Base-by-base conservation (phyloP, 805 yeast genomes). In the Nakazawaea siamensis region DNA sequence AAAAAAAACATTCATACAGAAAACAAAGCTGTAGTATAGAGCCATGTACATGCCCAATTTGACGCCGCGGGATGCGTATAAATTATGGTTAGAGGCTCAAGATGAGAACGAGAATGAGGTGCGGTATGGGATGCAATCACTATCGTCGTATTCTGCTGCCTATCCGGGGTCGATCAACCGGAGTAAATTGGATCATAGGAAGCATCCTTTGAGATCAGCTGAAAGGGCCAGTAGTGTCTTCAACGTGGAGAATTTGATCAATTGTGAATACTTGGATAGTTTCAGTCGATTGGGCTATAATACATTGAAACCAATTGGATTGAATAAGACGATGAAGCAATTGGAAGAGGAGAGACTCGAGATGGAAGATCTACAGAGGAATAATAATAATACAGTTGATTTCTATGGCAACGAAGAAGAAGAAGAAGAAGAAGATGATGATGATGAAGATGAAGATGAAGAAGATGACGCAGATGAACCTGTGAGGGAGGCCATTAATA, bases 231-330 rank as follows among this genome's bases (percentile, higher is more conserved):
- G 34, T 25, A 51, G 49, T 33, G 42, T 45, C 18, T 46, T 52
- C 35, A 18, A 39, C 14, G 44, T 44, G 14, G 40, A 49, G 15
- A 43, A 55, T 19, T 38, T 52, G 10, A 43, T 37, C 18, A 48
- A 45, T 16, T 30, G 50, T 17, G 43, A 45, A 24, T 49, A 54
- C 28, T 35, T 60, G 24, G 48, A 48, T 20, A 44, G 24, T 13
- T 56, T 73, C 20, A 57, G 68, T 6, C 58, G 58, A 4, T 45
- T 66, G 16, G 85, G 84, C 0, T 64, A 59, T 51, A 45, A 60
- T 11, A 61, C 59, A 36, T 48, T 80, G 37, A 60, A 60, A 29
- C 86, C 87, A 0, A 64, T 79, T 9, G 87, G 86, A 0, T 47
- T 76, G 8, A 60, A 63, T 3, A 73, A 67, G 49, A 79, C 83